These are phyloP conservation scores for Wickerhamomyces bovis DNA, from an alignment of 805 yeast species.

Conservation along the genomic window DNA sequence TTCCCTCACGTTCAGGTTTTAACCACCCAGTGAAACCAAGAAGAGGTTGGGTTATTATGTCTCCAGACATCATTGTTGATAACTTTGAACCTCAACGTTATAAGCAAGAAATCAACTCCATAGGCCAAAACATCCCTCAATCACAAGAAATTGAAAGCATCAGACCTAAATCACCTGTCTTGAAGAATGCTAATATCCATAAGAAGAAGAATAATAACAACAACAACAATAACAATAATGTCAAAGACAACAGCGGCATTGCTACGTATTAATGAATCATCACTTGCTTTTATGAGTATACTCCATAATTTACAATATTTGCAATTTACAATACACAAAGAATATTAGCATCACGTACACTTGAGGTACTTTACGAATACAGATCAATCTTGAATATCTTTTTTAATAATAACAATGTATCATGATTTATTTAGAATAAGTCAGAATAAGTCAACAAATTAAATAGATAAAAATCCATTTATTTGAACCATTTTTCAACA, in stretches of 20 bases:
- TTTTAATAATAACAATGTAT: neutral
- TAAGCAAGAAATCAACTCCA: constrained; percentile 34
- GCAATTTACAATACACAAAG: too few species aligned
- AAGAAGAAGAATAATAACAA: neutral
- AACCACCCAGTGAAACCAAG: constrained; percentile 60
- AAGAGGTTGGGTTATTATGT: constrained; percentile 86
- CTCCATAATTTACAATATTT: too few species aligned
- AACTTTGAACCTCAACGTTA: constrained; percentile 53
- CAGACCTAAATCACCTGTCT: constrained; percentile 76
- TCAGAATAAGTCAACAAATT: neutral
- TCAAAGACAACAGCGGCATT: neutral
- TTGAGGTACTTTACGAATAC: neutral
- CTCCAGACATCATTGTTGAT: constrained; percentile 75
- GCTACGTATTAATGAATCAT: constrained; percentile 1
- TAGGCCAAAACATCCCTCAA: constrained; percentile 58
- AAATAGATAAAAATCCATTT: neutral
- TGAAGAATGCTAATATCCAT: constrained; percentile 6
- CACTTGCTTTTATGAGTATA: neutral
- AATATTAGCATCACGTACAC: too few species aligned
- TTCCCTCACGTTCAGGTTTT: constrained; percentile 67
- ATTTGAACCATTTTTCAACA: constrained; percentile 48
- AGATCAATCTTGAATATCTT: too few species aligned
- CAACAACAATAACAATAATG: neutral
- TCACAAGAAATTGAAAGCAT: constrained; percentile 69
- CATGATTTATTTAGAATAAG: too few species aligned